A percentile compares a stretch with the other conserved stretches of the same genome.
Evolutionary conservation across 139 green algal genomes (phyloP).

Genomic region (Marvania coccoides): DNA sequence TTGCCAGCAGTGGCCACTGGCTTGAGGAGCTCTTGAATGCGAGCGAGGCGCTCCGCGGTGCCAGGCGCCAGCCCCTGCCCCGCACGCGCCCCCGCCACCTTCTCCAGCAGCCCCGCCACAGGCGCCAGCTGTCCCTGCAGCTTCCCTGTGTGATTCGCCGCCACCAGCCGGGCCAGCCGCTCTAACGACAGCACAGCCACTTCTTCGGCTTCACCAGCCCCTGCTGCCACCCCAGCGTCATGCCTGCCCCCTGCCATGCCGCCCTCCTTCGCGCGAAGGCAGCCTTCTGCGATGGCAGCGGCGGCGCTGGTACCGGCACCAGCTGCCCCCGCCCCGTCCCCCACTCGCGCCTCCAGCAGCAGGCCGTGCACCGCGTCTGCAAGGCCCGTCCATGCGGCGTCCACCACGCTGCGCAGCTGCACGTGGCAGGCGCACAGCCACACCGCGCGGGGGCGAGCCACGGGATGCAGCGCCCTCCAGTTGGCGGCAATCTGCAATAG

Average conservation of each 20-base stretch:
- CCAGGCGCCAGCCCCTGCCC: conserved; percentile 3
- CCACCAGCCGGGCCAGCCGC: conserved; percentile 15
- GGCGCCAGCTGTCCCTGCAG: conserved; percentile 17
- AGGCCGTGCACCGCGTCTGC: conserved; percentile 17
- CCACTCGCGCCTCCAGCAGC: conserved; percentile 11
- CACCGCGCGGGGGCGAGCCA: conserved; percentile 21
- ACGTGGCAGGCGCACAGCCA: conserved; percentile 34
- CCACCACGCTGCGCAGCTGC: neutral
- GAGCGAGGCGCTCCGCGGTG: conserved; percentile 8
- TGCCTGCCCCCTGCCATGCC: neutral
- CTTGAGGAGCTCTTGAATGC: conserved; percentile 1
- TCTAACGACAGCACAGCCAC: conserved; percentile 28
- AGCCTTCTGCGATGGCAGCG: conserved; percentile 16
- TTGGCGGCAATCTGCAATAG: conserved; percentile 32
- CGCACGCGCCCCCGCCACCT: conserved; percentile 14
- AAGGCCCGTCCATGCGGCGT: conserved; percentile 19
- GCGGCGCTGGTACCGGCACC: neutral
- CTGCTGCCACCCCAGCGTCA: conserved; percentile 2
- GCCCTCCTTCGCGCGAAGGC: neutral
- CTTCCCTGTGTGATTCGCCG: conserved; percentile 11
- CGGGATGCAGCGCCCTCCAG: conserved; percentile 29
- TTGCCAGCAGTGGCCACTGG: conserved; percentile 25
- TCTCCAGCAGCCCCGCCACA: conserved; percentile 21
- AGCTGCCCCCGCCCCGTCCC: neutral
- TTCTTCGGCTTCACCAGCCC: conserved; percentile 14